Base-by-base conservation (phyloP, 441 rosid genomes). In the Dalechampia spathulata region DNA sequence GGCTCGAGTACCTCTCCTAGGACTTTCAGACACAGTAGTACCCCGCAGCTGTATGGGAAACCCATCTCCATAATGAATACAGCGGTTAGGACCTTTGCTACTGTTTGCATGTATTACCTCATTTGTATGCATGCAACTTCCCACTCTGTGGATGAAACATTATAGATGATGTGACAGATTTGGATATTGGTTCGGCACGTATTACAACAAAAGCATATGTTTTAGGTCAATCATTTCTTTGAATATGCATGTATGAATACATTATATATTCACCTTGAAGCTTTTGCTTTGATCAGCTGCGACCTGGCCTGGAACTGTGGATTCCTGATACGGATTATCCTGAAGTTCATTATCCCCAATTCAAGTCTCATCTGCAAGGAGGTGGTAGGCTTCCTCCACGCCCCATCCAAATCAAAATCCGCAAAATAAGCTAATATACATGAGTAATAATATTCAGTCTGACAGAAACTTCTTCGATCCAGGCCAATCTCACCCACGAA, bases 341-440 rank as follows among this genome's bases (percentile, higher is more conserved):
- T 55, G 68, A 63, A 62, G 45, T 77, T 55, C 65, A 81, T 48
- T 16, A 76, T 25, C 28, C 95, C 89, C 52, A 63, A n/a, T 15
- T 17, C 42, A 14, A 38, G 13, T 38, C 9, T 15, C 13, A 2
- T 38, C 15, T 14, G 16, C 11, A 13, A 17, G 42, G 34, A 30
- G 8, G 8, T 30, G 8, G 5, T 30, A 30, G 4, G 4, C 0
- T 38, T 3, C 93, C 95, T 86, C 67, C 76, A 19, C 0, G 78
- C 81, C 90, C 85, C 84, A 32, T 90, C 95, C 46, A 79, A 27
- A 56, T 86, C 89, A 53, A 72, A 77, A 26, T 81, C 88, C n/a
- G 79, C 84, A 1, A 75, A 76, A 27, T 72, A 57, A 8, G 79
- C 78, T 36, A 51, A 90, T 75, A 62, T 90, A 84, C 41, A 86